Evolutionary conservation across 2,329 filamentous ascomycete genomes (phyloP).

Genomic region (Aspergillus neotritici): DNA sequence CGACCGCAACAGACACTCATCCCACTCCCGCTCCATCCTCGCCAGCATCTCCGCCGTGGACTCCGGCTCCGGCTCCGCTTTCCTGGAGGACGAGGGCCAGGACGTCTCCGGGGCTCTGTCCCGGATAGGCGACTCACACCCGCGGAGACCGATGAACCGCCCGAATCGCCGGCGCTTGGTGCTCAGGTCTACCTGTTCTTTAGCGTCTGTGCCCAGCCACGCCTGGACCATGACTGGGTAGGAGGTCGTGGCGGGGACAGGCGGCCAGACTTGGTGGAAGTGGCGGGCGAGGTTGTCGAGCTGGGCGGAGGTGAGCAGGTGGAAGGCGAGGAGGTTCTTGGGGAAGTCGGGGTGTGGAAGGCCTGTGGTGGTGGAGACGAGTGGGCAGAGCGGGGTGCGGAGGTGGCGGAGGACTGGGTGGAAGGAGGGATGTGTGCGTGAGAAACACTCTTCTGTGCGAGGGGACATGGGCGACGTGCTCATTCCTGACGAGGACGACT

Average conservation of each 20-base stretch:
- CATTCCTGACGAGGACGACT: neutral
- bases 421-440: slow-evolving; percentile 5
- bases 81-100: no score
- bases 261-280: slow-evolving; percentile 40
- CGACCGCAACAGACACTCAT: slow-evolving; percentile 21
- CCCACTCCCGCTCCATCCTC: slow-evolving; percentile 27
- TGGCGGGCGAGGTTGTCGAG: slow-evolving; percentile 38
- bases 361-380: slow-evolving; percentile 35
- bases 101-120: neutral
- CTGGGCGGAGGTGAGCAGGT: slow-evolving; percentile 37
- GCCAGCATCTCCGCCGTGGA: slow-evolving; percentile 13
- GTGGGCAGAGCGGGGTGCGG: slow-evolving; percentile 26
- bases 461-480: no score
- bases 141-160: slow-evolving; percentile 39
- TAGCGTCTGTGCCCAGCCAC: slow-evolving; percentile 24
- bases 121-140: slow-evolving; percentile 27
- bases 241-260: slow-evolving; percentile 22
- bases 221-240: slow-evolving; percentile 32
- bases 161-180: slow-evolving; percentile 40
- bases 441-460: no score
- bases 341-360: slow-evolving; percentile 37
- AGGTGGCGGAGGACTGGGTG: slow-evolving; percentile 24
- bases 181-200: slow-evolving; percentile 24
- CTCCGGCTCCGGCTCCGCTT: slow-evolving; percentile 2
- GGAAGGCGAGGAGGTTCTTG: slow-evolving; percentile 32